These are phyloP conservation scores for Chiua sp. DNA, from an alignment of 1,284 basidiomycete genomes.

Conservation along the genomic window DNA sequence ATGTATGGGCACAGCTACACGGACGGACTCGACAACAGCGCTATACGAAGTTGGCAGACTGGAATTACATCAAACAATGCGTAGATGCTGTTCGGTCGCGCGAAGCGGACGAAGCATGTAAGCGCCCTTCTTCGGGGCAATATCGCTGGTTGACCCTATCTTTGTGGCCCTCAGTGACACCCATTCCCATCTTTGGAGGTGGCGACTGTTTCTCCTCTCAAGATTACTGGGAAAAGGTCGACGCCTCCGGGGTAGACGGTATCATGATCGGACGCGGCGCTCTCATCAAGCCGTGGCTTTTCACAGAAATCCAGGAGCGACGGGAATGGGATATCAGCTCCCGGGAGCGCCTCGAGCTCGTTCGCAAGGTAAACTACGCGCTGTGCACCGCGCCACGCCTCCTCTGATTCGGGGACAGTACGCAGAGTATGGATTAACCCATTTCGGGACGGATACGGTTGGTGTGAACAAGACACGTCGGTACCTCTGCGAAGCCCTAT, in stretches of 20 bases:
- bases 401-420: conserved; percentile 50
- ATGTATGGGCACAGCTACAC: conserved; percentile 68
- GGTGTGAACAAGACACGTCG: conserved; percentile 94
- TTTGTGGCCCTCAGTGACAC: conserved; percentile 60
- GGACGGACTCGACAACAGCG: conserved; percentile 92
- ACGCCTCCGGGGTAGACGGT: conserved; percentile 86
- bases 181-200: conserved; percentile 94
- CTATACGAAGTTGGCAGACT: conserved; percentile 88
- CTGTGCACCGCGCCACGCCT: not conserved
- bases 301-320: conserved; percentile 94
- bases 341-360: conserved; percentile 87
- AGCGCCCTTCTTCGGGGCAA: conserved; percentile 25
- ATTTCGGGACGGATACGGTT: conserved; percentile 91
- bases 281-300: conserved; percentile 96
- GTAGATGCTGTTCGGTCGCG: conserved; percentile 83
- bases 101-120: conserved; percentile 78
- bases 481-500: conserved; percentile 94
- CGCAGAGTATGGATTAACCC: conserved; percentile 80
- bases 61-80: conserved; percentile 90
- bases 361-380: conserved; percentile 68
- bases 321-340: conserved; percentile 96
- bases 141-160: not conserved
- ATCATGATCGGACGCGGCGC: conserved; percentile 96
- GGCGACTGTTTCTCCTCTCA: conserved; percentile 93
- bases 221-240: conserved; percentile 83